A percentile compares a stretch with the other conserved stretches of the same genome.
phyloP scores from a whole-genome alignment of 163 green algal species.

The Trebouxia gelatinosa region DNA sequence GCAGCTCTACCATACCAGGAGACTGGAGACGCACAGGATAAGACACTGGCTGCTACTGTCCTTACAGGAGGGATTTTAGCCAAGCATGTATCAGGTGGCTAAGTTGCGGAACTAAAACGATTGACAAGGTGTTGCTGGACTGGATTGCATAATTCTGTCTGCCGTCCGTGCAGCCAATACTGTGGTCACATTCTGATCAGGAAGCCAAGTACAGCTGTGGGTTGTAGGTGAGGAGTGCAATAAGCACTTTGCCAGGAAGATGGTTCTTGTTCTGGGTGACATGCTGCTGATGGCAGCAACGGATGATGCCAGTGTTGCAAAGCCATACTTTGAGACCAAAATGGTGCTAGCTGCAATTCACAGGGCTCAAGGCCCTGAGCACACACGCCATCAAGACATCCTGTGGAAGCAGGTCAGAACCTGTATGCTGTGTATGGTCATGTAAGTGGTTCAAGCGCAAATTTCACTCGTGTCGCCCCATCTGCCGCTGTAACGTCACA shows the following conservation, averaged over 20 bases:
- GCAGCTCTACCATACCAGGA: slow-evolving; percentile 8
- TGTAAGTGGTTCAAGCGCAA: too few relatives aligned
- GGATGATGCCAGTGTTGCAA: slow-evolving; percentile 3
- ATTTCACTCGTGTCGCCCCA: too few relatives aligned
- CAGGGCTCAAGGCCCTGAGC: too few relatives aligned
- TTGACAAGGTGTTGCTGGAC: too few relatives aligned
- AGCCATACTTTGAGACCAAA: slow-evolving; percentile 18
- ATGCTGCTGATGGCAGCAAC: slow-evolving; percentile 41
- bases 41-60: background rate
- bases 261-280: slow-evolving; percentile 25
- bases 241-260: slow-evolving; percentile 1
- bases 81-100: slow-evolving; percentile 1
- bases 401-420: slow-evolving; percentile 1
- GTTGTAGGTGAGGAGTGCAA: background rate
- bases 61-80: background rate
- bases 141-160: too few relatives aligned
- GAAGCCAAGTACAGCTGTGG: too few relatives aligned
- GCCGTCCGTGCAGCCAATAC: too few relatives aligned
- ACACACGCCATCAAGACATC: background rate
- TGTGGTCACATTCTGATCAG: too few relatives aligned
- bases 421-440: background rate
- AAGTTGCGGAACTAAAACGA: too few relatives aligned
- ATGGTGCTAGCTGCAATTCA: slow-evolving; percentile 15
- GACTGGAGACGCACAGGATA: slow-evolving; percentile 9
- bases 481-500: too few relatives aligned